Conservation (phyloP, 2,329 filamentous ascomycete genomes). For the Phialophora macrospora region DNA sequence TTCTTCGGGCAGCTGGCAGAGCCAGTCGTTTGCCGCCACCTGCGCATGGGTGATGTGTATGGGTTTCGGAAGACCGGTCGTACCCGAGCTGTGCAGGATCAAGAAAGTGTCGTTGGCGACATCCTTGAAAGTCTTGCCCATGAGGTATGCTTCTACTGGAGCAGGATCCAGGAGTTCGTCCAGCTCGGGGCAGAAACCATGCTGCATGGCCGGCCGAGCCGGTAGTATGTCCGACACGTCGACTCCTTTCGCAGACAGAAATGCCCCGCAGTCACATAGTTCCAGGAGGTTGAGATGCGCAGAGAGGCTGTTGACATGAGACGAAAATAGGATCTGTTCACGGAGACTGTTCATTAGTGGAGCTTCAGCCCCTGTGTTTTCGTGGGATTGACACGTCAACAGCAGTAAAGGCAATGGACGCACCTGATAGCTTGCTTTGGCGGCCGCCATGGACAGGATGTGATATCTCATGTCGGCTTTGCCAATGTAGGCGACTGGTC, state of each 20-base stretch:
- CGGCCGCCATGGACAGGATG: constrained; percentile 14
- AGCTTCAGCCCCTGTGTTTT: neutral
- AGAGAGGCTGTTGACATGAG: constrained; percentile 16
- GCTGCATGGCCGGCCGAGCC: constrained; percentile 5
- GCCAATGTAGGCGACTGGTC: constrained; percentile 5
- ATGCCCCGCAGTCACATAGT: constrained; percentile 7
- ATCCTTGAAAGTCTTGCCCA: constrained; percentile 11
- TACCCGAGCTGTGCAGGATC: constrained; percentile 64
- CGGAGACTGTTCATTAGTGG: neutral
- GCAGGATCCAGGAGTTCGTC: constrained; percentile 11
- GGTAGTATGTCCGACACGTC: constrained; percentile 10
- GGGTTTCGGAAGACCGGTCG: constrained; percentile 86
- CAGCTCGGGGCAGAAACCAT: constrained; percentile 13
- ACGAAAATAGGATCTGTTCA: constrained; percentile 9
- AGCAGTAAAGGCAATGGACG: neutral
- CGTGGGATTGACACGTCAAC: neutral
- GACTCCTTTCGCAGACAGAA: constrained; percentile 13
- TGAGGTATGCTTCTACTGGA: constrained; percentile 5
- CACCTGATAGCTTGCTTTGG: constrained; percentile 18
- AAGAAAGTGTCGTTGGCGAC: constrained; percentile 12
- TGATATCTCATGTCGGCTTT: constrained; percentile 20
- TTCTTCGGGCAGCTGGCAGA: constrained; percentile 6
- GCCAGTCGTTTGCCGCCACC: constrained; percentile 70
- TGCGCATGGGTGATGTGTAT: constrained; percentile 86
- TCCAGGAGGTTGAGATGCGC: constrained; percentile 15